Evolutionary conservation across 306 rosid species (phyloP).

Genomic region (Vigna mungo): DNA sequence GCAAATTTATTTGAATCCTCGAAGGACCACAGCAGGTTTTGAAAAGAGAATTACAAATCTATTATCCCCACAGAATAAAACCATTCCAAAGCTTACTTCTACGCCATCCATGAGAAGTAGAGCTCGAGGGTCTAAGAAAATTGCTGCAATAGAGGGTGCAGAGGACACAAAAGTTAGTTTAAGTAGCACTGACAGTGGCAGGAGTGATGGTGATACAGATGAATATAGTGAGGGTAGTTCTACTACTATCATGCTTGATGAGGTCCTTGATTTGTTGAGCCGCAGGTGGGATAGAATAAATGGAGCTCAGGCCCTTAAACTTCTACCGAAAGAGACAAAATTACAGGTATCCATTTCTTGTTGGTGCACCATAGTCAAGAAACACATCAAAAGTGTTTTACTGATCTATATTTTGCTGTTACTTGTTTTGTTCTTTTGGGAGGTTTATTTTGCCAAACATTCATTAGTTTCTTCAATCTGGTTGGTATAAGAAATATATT

Average conservation of each 20-base stretch:
- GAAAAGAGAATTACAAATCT: conserved; percentile 82
- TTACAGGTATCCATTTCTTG: conserved; percentile 71
- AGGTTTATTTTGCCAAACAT: not conserved
- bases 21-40: conserved; percentile 72
- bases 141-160: conserved; percentile 95
- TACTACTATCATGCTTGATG: conserved; percentile 80
- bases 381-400: conserved; percentile 19
- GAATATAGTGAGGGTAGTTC: conserved; percentile 72
- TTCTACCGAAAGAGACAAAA: conserved; percentile 89
- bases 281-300: conserved; percentile 90
- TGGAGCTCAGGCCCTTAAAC: conserved; percentile 98
- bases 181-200: conserved; percentile 84
- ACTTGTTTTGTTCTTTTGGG: conserved; percentile 14
- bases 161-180: conserved; percentile 70
- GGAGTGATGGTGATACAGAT: conserved; percentile 89
- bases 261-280: conserved; percentile 91
- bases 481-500: conserved; percentile 34
- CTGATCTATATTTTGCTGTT: conserved; percentile 22
- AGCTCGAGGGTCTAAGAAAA: conserved; percentile 77
- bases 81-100: conserved; percentile 63
- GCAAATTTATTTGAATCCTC: conserved; percentile 92
- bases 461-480: conserved; percentile 33
- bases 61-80: conserved; percentile 61
- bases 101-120: conserved; percentile 58
- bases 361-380: conserved; percentile 20